Percentiles rank a stretch among this genome's conserved stretches.
Evolutionary conservation across 345 rosid genomes (phyloP).

Genomic region (Lagerstroemia speciosa): DNA sequence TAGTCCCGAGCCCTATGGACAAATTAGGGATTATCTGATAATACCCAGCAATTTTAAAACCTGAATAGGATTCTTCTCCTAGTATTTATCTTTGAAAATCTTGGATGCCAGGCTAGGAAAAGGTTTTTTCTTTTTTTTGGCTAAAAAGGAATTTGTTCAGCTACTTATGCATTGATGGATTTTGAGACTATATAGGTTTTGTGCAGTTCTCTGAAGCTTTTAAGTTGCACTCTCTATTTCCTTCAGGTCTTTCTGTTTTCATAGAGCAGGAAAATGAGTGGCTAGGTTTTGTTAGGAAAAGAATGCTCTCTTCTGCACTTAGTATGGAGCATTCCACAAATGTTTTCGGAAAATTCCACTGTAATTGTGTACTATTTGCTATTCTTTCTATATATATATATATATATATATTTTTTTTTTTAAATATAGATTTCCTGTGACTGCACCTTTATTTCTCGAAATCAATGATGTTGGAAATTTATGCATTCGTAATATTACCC

Average conservation of each 20-base stretch:
- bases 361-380: neutral
- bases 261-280: neutral
- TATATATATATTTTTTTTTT: too few species aligned
- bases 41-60: neutral
- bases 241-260: neutral
- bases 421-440: neutral
- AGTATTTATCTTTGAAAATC: neutral
- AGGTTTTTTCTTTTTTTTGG: neutral
- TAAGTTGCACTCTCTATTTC: neutral
- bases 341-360: neutral
- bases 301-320: neutral
- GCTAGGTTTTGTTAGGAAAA: neutral
- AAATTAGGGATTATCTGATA: too few species aligned
- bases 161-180: neutral
- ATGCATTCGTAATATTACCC: neutral
- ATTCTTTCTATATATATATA: too few species aligned
- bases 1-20: neutral
- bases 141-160: neutral
- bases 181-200: neutral
- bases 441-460: neutral
- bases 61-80: neutral
- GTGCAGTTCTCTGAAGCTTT: neutral
- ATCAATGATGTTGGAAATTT: neutral
- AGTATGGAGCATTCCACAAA: neutral
- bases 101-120: neutral